Percentiles rank a stretch among this genome's conserved stretches.
phyloP scores from a whole-genome alignment of 139 green algal species.

The Chlorella sorokiniana region DNA sequence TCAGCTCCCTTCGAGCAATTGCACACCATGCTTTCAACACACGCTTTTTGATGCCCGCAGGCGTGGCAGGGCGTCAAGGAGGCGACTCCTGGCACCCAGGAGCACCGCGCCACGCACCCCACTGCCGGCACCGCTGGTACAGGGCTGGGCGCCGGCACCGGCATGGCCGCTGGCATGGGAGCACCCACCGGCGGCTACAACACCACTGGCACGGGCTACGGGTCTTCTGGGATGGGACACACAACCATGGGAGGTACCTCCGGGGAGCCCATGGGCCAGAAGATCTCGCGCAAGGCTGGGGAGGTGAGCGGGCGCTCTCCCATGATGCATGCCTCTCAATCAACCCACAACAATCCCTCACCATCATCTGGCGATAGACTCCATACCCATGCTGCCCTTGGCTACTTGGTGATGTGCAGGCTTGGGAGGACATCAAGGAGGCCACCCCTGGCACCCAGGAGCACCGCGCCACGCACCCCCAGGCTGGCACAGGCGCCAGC shows the following conservation, averaged over 20 bases:
- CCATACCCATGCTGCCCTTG: too few relatives aligned
- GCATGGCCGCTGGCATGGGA: too few relatives aligned
- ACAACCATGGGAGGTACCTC: too few relatives aligned
- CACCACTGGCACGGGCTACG: too few relatives aligned
- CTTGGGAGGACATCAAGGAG: conserved; percentile 1
- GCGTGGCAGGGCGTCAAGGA: neutral
- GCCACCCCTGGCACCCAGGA: neutral
- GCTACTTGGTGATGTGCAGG: too few relatives aligned
- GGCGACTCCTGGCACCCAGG: neutral
- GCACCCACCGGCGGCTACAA: too few relatives aligned
- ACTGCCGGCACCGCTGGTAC: too few relatives aligned
- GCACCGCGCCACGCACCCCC: neutral
- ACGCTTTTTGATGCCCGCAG: neutral
- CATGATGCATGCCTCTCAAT: neutral
- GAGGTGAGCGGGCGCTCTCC: neutral
- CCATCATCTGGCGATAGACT: too few relatives aligned
- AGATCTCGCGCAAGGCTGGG: conserved; percentile 10
- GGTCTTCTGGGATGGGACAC: too few relatives aligned
- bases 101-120: conserved; percentile 26
- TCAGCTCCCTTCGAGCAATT: neutral
- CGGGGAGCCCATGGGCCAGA: conserved; percentile 6
- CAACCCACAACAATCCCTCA: too few relatives aligned
- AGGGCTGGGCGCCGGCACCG: too few relatives aligned
- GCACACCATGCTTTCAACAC: neutral
- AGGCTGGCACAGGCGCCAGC: neutral